A percentile compares a stretch with the other conserved stretches of the same genome.
phyloP scores from a whole-genome alignment of 768 basidiomycete species.

The Collybiopsis confluens region DNA sequence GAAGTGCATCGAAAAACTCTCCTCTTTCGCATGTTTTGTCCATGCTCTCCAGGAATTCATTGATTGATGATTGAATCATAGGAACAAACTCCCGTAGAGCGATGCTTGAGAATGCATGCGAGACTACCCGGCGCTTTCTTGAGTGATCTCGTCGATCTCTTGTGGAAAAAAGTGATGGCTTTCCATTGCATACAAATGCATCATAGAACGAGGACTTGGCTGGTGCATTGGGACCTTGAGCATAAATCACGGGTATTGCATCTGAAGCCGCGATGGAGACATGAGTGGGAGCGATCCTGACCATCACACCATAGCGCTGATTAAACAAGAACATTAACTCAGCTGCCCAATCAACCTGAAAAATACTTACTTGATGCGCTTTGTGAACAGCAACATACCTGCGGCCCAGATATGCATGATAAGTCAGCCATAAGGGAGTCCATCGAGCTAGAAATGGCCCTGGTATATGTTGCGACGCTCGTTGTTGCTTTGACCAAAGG shows the following conservation, averaged over 20 bases:
- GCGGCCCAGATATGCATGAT: slow-evolving; percentile 23
- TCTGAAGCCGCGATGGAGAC: slow-evolving; percentile 25
- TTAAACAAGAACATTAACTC: background rate
- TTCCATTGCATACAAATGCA: slow-evolving; percentile 23
- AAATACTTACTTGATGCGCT: slow-evolving; percentile 20
- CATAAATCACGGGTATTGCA: slow-evolving; percentile 25
- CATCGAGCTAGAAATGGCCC: slow-evolving; percentile 26
- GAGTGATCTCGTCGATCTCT: slow-evolving; percentile 26
- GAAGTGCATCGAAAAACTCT: slow-evolving; percentile 19
- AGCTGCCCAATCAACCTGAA: background rate
- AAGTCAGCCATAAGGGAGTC: slow-evolving; percentile 28
- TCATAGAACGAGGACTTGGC: slow-evolving; percentile 28
- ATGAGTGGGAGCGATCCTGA: slow-evolving; percentile 29
- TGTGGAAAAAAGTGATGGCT: slow-evolving; percentile 28
- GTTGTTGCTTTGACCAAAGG: too few relatives aligned
- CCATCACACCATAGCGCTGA: slow-evolving; percentile 25
- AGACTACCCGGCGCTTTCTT: slow-evolving; percentile 24
- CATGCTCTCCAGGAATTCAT: slow-evolving; percentile 15
- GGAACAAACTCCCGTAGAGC: slow-evolving; percentile 17
- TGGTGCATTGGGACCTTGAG: slow-evolving; percentile 24
- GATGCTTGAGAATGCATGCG: slow-evolving; percentile 25
- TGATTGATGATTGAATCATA: slow-evolving; percentile 16
- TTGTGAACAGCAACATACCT: slow-evolving; percentile 25
- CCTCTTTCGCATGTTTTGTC: slow-evolving; percentile 17
- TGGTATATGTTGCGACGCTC: slow-evolving; percentile 14